Evolutionary conservation across 352 stramenopile species (phyloP).

Genomic region (Pythium dissimile): DNA sequence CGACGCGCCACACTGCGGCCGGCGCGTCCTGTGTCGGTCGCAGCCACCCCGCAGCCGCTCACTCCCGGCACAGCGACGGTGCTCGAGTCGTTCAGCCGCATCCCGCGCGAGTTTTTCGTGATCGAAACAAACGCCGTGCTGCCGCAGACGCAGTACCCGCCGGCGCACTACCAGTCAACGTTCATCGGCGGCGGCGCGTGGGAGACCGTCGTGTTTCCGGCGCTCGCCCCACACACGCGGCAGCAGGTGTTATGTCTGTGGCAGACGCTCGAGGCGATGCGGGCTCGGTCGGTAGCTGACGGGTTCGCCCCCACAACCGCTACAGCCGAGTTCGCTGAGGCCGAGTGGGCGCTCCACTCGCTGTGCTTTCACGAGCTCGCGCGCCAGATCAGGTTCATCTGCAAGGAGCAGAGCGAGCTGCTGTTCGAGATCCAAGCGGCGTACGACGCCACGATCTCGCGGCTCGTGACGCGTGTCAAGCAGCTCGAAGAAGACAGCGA

Average conservation of each 20-base stretch:
- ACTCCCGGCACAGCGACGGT: background rate
- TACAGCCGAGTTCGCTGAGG: conserved; percentile 42
- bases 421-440: conserved; percentile 50
- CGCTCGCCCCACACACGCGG: conserved; percentile 51
- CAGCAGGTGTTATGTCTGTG: conserved; percentile 67
- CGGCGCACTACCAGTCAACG: conserved; percentile 55
- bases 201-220: conserved; percentile 77
- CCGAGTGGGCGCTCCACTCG: conserved; percentile 64
- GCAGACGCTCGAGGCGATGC: conserved; percentile 62
- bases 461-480: conserved; percentile 12
- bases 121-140: conserved; percentile 69
- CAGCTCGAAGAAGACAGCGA: background rate
- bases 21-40: background rate
- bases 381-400: conserved; percentile 73
- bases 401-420: conserved; percentile 71
- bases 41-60: background rate
- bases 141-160: conserved; percentile 43
- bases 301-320: background rate
- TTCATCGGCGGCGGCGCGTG: conserved; percentile 39
- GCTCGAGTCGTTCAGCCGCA: conserved; percentile 25
- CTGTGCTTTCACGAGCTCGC: conserved; percentile 74
- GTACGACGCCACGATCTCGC: conserved; percentile 39
- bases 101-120: conserved; percentile 78
- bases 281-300: background rate
- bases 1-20: conserved; percentile 7